Percentiles rank a stretch among this genome's conserved stretches.
phyloP scores from a whole-genome alignment of 2,329 filamentous ascomycete genomes.

The Ophiostoma angusticollis region DNA sequence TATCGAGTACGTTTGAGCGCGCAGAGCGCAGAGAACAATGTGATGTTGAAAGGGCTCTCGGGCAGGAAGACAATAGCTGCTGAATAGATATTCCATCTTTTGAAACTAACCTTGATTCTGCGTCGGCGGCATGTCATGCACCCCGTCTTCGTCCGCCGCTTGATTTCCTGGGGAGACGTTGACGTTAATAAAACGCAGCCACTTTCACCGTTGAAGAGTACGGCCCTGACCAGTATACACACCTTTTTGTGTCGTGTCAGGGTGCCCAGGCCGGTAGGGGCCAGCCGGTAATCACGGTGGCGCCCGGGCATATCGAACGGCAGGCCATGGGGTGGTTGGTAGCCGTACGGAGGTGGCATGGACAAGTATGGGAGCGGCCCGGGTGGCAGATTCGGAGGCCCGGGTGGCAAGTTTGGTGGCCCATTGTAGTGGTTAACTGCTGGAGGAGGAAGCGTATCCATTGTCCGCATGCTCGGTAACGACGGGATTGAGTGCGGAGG shows the following conservation, averaged over 20 bases:
- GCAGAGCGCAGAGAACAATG: not conserved
- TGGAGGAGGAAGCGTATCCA: slow-evolving; percentile 14
- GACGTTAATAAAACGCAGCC: not conserved
- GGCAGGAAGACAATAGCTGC: not conserved
- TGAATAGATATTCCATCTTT: not conserved
- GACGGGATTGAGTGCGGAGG: slow-evolving; percentile 10
- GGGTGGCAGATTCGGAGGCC: slow-evolving; percentile 21
- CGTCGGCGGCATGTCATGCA: slow-evolving; percentile 49
- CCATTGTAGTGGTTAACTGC: not conserved
- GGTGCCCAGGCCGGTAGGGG: slow-evolving; percentile 1
- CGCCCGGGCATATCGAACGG: slow-evolving; percentile 28
- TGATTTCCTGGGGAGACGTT: slow-evolving; percentile 46
- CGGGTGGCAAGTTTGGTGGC: slow-evolving; percentile 16
- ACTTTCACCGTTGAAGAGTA: too few species aligned
- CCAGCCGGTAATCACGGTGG: slow-evolving; percentile 5
- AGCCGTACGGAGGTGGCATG: slow-evolving; percentile 29
- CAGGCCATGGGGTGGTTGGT: slow-evolving; percentile 31
- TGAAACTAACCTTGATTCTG: slow-evolving; percentile 40
- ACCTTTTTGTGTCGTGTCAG: slow-evolving; percentile 42
- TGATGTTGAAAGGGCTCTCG: not conserved
- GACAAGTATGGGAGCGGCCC: slow-evolving; percentile 32
- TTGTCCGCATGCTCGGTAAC: slow-evolving; percentile 18
- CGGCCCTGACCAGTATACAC: too few species aligned
- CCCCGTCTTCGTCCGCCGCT: slow-evolving; percentile 50
- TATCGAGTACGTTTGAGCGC: too few species aligned